These are phyloP conservation scores for Pythium pyrilobum DNA, from an alignment of 352 stramenopile genomes.

Conservation along the genomic window DNA sequence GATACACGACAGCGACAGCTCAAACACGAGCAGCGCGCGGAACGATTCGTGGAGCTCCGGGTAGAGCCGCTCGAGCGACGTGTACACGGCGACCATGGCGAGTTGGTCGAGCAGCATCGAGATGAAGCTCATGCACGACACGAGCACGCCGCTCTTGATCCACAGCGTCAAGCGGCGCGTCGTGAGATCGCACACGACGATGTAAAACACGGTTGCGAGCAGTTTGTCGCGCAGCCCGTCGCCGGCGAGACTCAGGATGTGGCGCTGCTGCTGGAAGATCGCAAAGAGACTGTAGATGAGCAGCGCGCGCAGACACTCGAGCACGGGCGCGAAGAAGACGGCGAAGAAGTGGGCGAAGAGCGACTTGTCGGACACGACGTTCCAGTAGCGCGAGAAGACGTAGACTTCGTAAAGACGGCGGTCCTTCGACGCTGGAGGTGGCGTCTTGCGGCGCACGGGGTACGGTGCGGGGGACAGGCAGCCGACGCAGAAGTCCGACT, in stretches of 20 bases:
- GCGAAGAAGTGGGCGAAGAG: constrained; percentile 61
- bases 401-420: constrained; percentile 47
- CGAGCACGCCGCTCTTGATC: constrained; percentile 72
- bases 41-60: constrained; percentile 34
- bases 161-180: constrained; percentile 52
- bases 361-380: constrained; percentile 74
- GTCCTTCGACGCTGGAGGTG: constrained; percentile 12
- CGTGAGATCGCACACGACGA: constrained; percentile 51
- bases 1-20: constrained; percentile 48
- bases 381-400: constrained; percentile 81
- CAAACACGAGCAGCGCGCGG: constrained; percentile 41
- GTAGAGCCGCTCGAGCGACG: constrained; percentile 50
- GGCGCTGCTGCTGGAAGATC: constrained; percentile 37
- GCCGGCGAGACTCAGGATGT: constrained; percentile 10
- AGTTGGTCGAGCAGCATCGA: constrained; percentile 68
- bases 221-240: constrained; percentile 35
- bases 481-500: constrained; percentile 52
- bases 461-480: constrained; percentile 47
- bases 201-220: constrained; percentile 37
- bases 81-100: constrained; percentile 49
- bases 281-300: constrained; percentile 56
- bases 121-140: constrained; percentile 64
- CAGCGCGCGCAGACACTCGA: constrained; percentile 59
- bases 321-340: constrained; percentile 49
- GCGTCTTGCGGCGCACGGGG: constrained; percentile 21